Base-by-base conservation (phyloP, 805 yeast genomes). In the Candida hispaniensis region DNA sequence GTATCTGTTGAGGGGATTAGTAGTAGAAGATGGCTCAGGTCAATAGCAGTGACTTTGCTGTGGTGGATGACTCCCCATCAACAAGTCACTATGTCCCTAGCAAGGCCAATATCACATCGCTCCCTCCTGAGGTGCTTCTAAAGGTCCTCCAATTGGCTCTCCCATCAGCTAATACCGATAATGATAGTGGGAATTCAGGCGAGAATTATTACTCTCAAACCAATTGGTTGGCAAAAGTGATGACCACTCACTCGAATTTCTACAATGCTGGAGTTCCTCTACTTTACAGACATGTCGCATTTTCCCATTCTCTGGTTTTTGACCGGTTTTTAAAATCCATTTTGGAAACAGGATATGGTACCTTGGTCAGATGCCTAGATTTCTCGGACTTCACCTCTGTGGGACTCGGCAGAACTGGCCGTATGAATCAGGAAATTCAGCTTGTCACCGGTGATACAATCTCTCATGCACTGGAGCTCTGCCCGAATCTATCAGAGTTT, bases 341-440 rank as follows among this genome's bases (percentile, higher is more conserved):
- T 21, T 56, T 62, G 26, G 30, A 76, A 78, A 11, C 69, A 64
- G 55, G 55, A 10, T 52, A 51, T 33, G 58, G 58, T 11, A 46
- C 43, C 41, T 70, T 68, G 44, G 88, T 81, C 13, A 73, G 75
- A 46, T 73, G 76, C 34, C 68, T 86, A 47, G 95, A 85, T 59
- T 86, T 85, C 48, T 79, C 80, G 49, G 88, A 80, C 46, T 78
- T 85, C 55, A 83, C 95, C 1, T 76, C 88, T 0, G 75, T 86
- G 30, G 95, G 95, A 0, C 64, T 85, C 30, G 95, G 95, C 2
- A 64, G 95, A 44, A 79, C 95, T 0, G 82, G 80, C 7, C 69
- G 77, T 46, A 85, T 85, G 94, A 86, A 80, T 58, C 76, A 72
- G 55, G 93, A 80, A 56, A 85, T 85, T 47, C 93, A 85, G 56